Base-by-base conservation (phyloP, 1,139 yeast genomes). In the Zygosaccharomyces pseudobailii region DNA sequence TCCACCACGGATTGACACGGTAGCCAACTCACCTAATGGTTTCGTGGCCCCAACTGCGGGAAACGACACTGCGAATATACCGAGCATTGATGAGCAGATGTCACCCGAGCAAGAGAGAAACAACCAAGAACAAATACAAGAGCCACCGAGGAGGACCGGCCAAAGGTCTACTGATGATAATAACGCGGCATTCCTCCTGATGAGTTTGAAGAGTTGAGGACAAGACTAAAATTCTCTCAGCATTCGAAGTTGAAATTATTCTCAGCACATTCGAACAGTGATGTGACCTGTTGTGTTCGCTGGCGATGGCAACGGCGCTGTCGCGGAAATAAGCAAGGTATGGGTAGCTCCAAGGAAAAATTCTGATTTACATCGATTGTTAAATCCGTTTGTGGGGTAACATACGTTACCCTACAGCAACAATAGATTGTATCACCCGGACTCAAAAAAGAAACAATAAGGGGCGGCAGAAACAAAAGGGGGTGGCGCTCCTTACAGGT, bases 171-270 rank as follows among this genome's bases (percentile, higher is more conserved):
- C 33, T 1, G 55, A 54, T 36, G 60, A 60, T n/a, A 54, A 58
- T 40, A 59, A 55, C 37, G 66, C 65, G 20, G 67, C 66, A 3
- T 47, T 54, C 40, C 52, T 62, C 10, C 51, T 63, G 32, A 57
- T 62, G 58, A 61, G 64, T 46, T 46, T 63, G 24, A 62, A 60
- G 33, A 32, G 37, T 23, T 40, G 43, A 38, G 17, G 17, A 13
- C 17, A 13, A 2, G 17, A 13, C 2, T 13, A 1, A 13, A 13
- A 13, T 13, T 13, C 17, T 13, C 17, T 13, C 2, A 13, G 17
- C 1, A 2, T 13, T 13, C 17, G 17, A 13, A 13, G 17, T 13
- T 2, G 17, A 13, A 13, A 13, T 13, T 13, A 13, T 13, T 13
- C 2, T 13, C 17, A 13, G 17, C 17, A 1, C 17, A 13, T 13